Conservation (phyloP, 257 asterid genomes). For the Jacaranda mimosifolia region DNA sequence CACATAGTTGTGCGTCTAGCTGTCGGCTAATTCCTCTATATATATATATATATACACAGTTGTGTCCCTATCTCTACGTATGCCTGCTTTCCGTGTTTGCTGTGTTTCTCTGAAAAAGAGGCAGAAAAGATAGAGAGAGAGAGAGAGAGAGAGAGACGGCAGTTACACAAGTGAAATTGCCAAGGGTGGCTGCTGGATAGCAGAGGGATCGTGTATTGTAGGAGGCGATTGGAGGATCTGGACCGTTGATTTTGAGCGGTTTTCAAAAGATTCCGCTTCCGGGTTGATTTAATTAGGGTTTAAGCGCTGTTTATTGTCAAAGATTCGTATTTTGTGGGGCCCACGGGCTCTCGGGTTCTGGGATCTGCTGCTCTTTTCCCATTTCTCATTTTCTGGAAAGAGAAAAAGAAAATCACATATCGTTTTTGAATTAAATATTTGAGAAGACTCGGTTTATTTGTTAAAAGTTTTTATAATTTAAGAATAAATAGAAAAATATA, state of each 20-base stretch:
- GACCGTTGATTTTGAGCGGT: slow-evolving; percentile 41
- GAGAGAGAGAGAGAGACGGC: slow-evolving; percentile 28
- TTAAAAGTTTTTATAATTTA: not conserved
- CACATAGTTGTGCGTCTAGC: slow-evolving; percentile 64
- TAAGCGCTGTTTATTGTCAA: slow-evolving; percentile 32
- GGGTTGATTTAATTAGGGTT: slow-evolving; percentile 48
- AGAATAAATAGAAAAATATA: no score
- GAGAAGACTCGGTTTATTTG: no score
- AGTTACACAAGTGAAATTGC: slow-evolving; percentile 32
- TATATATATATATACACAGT: not conserved
- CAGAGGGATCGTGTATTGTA: not conserved
- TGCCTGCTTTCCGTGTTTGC: not conserved
- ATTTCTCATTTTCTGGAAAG: not conserved
- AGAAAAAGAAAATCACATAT: not conserved
- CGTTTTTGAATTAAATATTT: no score
- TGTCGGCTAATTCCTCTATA: slow-evolving; percentile 20
- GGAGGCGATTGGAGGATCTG: slow-evolving; percentile 29
- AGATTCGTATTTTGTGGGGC: slow-evolving; percentile 47
- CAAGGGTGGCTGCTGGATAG: slow-evolving; percentile 36
- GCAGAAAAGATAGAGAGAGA: slow-evolving; percentile 14
- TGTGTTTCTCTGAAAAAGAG: slow-evolving; percentile 14
- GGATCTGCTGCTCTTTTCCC: not conserved
- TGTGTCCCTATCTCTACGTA: slow-evolving; percentile 17
- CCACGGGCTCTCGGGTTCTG: not conserved
- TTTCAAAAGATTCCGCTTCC: slow-evolving; percentile 44